Evolutionary conservation across 202 grass and related monocot genomes (phyloP).

Genomic region (Panicum hallii): DNA sequence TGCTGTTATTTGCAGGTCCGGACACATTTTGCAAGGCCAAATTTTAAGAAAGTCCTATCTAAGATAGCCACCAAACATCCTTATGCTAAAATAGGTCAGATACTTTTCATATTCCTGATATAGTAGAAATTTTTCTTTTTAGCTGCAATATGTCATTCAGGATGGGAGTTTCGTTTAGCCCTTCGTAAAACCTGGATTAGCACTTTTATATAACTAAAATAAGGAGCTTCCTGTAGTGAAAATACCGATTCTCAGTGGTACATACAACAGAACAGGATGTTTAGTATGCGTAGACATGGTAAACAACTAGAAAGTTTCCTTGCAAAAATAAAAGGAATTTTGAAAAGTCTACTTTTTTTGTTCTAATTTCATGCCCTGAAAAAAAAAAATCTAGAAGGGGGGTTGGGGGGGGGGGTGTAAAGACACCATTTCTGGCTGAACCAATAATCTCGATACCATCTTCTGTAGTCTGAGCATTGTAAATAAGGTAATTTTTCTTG

Average conservation of each 20-base stretch:
- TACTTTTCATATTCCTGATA: constrained; percentile 20
- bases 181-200: constrained; percentile 3
- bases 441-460: constrained; percentile 15
- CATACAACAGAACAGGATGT: neutral
- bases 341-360: neutral
- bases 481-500: constrained; percentile 47
- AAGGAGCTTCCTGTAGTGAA: neutral
- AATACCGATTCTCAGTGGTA: neutral
- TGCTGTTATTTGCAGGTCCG: constrained; percentile 61
- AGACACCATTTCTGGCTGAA: constrained; percentile 10
- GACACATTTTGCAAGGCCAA: constrained; percentile 94
- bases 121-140: constrained; percentile 11
- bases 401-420: neutral
- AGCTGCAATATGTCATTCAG: constrained; percentile 12
- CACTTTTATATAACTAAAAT: constrained; percentile 17
- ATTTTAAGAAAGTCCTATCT: constrained; percentile 90
- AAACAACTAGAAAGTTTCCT: neutral
- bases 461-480: constrained; percentile 30
- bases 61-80: constrained; percentile 88
- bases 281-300: neutral
- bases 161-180: neutral
- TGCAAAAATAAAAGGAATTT: neutral
- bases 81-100: constrained; percentile 85
- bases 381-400: neutral
- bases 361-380: neutral